These are phyloP conservation scores for Cenococcum geophilum DNA, from an alignment of 495 filamentous ascomycete genomes.

Conservation along the genomic window DNA sequence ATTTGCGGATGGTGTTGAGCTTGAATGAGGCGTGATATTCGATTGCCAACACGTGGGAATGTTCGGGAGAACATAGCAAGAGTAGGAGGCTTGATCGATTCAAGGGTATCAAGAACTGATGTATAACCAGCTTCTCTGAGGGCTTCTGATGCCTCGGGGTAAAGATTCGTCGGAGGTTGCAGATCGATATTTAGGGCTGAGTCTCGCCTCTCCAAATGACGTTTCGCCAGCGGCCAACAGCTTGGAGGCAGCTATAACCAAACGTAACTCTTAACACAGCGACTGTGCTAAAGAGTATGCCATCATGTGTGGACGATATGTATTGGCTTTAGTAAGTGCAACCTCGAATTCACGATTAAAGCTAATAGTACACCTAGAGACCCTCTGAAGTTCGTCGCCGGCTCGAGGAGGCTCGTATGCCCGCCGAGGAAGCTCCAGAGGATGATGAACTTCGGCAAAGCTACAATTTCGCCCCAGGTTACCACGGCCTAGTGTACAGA, in stretches of 20 bases:
- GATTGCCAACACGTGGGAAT: conserved; percentile 14
- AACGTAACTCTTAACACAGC: conserved; percentile 9
- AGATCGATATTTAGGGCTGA: conserved; percentile 20
- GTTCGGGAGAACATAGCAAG: conserved; percentile 23
- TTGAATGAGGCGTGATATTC: conserved; percentile 13
- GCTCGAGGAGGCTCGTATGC: conserved; percentile 68
- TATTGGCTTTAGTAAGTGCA: conserved; percentile 63
- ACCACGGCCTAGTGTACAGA: conserved; percentile 79
- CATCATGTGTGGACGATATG: conserved; percentile 81
- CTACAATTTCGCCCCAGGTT: conserved; percentile 91
- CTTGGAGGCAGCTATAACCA: background rate
- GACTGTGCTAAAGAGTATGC: conserved; percentile 13
- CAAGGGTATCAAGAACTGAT: background rate
- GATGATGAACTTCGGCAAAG: conserved; percentile 69
- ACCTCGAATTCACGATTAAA: conserved; percentile 19
- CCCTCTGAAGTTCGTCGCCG: conserved; percentile 61
- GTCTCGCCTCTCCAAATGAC: conserved; percentile 12
- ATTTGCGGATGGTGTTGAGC: conserved; percentile 16
- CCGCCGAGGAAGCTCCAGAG: conserved; percentile 66
- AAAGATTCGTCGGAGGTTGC: conserved; percentile 1
- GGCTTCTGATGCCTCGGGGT: background rate
- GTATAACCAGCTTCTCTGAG: background rate
- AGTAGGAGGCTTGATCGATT: background rate
- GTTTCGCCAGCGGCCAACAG: conserved; percentile 20
- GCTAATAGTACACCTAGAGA: conserved; percentile 42